These are phyloP conservation scores for Hortaea werneckii DNA, from an alignment of 2,329 filamentous ascomycete species.

Conservation along the genomic window DNA sequence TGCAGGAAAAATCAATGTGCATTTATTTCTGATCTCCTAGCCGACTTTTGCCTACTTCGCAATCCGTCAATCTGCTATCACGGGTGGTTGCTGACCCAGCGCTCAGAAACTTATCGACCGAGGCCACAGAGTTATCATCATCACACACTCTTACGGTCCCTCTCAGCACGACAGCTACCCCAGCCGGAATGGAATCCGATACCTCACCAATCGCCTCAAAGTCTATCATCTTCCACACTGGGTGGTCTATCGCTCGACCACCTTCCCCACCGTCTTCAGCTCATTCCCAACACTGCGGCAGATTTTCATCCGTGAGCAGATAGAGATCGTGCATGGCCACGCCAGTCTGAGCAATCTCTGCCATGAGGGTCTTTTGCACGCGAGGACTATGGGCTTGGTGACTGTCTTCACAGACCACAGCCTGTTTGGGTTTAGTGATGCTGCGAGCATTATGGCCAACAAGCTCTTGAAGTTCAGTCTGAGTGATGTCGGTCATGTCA, in stretches of 20 bases:
- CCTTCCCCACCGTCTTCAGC: conserved; percentile 94
- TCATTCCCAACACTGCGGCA: conserved; percentile 98
- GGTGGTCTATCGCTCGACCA: conserved; percentile 86
- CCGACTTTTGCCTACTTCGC: no score
- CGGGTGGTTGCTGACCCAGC: not conserved
- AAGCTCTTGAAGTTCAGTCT: conserved; percentile 93
- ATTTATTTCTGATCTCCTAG: not conserved
- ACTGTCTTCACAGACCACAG: conserved; percentile 98
- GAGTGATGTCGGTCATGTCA: conserved; percentile 95
- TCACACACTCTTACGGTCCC: conserved; percentile 82
- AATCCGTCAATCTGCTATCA: no score
- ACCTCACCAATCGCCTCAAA: conserved; percentile 94
- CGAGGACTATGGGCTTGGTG: conserved; percentile 85
- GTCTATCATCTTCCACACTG: conserved; percentile 97
- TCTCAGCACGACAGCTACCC: conserved; percentile 11
- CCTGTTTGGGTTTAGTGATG: conserved; percentile 93
- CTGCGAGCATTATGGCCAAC: conserved; percentile 89
- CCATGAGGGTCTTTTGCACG: conserved; percentile 89
- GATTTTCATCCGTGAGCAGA: conserved; percentile 85
- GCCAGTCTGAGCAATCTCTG: conserved; percentile 86
- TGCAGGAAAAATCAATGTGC: not conserved
- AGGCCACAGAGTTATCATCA: conserved; percentile 94
- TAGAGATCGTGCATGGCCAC: conserved; percentile 98
- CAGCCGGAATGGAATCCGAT: conserved; percentile 72
- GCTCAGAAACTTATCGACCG: conserved; percentile 81